Conservation (phyloP, 2,329 filamentous ascomycete genomes). For the Blastomyces percursus region DNA sequence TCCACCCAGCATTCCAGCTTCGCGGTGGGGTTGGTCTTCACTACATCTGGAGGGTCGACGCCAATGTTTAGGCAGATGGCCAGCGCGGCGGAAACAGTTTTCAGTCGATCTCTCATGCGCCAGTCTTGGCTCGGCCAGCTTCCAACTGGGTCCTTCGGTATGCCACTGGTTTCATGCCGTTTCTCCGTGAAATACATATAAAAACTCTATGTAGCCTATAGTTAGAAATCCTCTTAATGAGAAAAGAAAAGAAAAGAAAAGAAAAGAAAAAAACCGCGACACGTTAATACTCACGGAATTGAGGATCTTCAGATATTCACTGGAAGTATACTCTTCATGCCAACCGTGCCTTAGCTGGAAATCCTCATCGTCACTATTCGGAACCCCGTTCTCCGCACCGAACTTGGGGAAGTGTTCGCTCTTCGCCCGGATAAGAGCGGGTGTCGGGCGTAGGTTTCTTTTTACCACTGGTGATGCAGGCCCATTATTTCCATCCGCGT, state of each 20-base stretch:
- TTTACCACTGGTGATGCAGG: neutral
- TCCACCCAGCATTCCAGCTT: constrained; percentile 97
- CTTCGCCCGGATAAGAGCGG: constrained; percentile 39
- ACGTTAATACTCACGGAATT: constrained; percentile 54
- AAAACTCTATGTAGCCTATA: constrained; percentile 58
- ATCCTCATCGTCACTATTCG: constrained; percentile 39
- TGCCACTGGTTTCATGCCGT: constrained; percentile 86
- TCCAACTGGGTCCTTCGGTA: constrained; percentile 53
- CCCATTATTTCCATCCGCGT: neutral
- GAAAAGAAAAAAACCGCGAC: neutral
- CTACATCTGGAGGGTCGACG: constrained; percentile 91
- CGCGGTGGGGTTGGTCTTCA: constrained; percentile 87
- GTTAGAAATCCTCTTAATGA: constrained; percentile 9
- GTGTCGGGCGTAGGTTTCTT: constrained; percentile 23
- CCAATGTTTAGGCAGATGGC: constrained; percentile 95
- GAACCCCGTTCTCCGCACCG: constrained; percentile 20
- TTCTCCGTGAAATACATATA: constrained; percentile 99
- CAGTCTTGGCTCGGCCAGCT: constrained; percentile 67
- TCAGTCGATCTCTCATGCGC: constrained; percentile 92
- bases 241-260: no score
- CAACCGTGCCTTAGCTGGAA: constrained; percentile 70
- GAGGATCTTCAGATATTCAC: constrained; percentile 75
- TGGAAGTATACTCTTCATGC: constrained; percentile 82
- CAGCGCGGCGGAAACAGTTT: constrained; percentile 90
- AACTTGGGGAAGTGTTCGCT: constrained; percentile 42